phyloP scores from a whole-genome alignment of 2,329 filamentous ascomycete genomes.

The Fusarium setosum region DNA sequence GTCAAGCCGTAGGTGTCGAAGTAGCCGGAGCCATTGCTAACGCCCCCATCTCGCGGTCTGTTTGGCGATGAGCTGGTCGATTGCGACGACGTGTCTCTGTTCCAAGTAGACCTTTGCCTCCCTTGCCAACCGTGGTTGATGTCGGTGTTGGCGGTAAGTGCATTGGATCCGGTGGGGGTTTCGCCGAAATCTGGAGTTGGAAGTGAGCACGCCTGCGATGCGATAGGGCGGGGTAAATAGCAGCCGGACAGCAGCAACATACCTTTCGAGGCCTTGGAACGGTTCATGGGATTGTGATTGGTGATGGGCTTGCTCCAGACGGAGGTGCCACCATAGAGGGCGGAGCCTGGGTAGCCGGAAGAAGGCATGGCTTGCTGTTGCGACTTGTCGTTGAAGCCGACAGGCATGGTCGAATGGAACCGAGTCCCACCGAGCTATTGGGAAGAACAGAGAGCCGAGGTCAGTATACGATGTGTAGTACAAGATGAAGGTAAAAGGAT shows the following conservation, averaged over 20 bases:
- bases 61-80: conserved; percentile 70
- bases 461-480: conserved; percentile 31
- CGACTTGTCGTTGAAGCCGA: conserved; percentile 45
- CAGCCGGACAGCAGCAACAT: conserved; percentile 33
- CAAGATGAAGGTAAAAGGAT: conserved; percentile 31
- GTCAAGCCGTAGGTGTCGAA: conserved; percentile 55
- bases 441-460: conserved; percentile 12
- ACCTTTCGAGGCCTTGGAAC: conserved; percentile 60
- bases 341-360: conserved; percentile 51
- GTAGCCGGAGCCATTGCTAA: conserved; percentile 56
- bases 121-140: conserved; percentile 57
- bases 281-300: conserved; percentile 57
- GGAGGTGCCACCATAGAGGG: conserved; percentile 50
- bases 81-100: conserved; percentile 55
- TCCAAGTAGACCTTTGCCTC: conserved; percentile 69
- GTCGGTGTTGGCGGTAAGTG: conserved; percentile 76
- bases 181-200: conserved; percentile 43
- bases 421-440: conserved; percentile 45
- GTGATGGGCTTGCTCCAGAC: conserved; percentile 55
- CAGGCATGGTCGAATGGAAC: conserved; percentile 51
- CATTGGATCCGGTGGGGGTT: conserved; percentile 73
- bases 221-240: neutral
- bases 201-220: conserved; percentile 24
- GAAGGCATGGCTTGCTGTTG: conserved; percentile 50
- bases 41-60: conserved; percentile 61